Percentiles rank a stretch among this genome's conserved stretches.
These are phyloP conservation scores for Arachnomyces sp. DNA, from an alignment of 2,329 filamentous ascomycete species.

Conservation along the genomic window DNA sequence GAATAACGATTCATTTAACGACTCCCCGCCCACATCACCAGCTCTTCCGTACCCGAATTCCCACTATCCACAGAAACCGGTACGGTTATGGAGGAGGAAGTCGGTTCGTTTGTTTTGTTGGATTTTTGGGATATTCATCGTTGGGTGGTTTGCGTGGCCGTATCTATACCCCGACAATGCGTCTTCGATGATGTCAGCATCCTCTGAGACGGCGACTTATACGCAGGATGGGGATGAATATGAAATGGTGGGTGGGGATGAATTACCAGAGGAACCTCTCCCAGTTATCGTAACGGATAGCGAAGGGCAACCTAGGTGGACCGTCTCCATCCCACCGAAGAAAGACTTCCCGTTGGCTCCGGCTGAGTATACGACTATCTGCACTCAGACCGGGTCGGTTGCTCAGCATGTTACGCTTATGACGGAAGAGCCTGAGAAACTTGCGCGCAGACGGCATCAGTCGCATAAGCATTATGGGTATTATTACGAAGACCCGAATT, in stretches of 20 bases:
- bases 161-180: slow-evolving; percentile 1
- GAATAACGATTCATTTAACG: slow-evolving; percentile 55
- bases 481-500: slow-evolving; percentile 58
- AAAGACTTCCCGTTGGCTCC: slow-evolving; percentile 58
- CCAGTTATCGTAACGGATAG: slow-evolving; percentile 62
- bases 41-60: slow-evolving; percentile 60
- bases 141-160: slow-evolving; percentile 41
- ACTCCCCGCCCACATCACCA: slow-evolving; percentile 62
- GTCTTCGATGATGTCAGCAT: neutral
- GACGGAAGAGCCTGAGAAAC: slow-evolving; percentile 32
- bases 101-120: slow-evolving; percentile 51
- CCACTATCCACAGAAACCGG: slow-evolving; percentile 54
- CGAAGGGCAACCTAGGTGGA: slow-evolving; percentile 63
- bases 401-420: slow-evolving; percentile 49
- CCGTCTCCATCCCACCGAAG: slow-evolving; percentile 64
- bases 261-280: slow-evolving; percentile 62
- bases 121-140: slow-evolving; percentile 41
- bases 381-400: slow-evolving; percentile 57
- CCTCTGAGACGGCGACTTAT: slow-evolving; percentile 22
- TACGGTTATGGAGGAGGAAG: slow-evolving; percentile 49
- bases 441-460: neutral
- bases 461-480: slow-evolving; percentile 39
- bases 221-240: slow-evolving; percentile 41
- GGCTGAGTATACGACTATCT: slow-evolving; percentile 61
- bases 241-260: slow-evolving; percentile 59